Conservation (phyloP, 192 early-diverging fungal species). For the Coemansia sp. region DNA sequence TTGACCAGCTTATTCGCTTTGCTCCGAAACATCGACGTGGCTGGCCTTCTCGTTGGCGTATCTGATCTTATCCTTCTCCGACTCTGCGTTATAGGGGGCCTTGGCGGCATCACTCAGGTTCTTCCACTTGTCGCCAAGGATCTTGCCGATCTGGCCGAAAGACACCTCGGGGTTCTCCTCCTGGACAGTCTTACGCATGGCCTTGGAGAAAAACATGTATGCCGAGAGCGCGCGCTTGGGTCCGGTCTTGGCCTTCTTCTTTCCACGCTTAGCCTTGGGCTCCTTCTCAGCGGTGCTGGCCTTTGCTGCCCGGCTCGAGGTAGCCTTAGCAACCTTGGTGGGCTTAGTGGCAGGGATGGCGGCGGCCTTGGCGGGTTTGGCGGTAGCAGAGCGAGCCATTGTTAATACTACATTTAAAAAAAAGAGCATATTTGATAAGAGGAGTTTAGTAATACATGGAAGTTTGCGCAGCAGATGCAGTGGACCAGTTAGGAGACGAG, state of each 20-base stretch:
- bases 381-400: conserved; percentile 35
- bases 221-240: conserved; percentile 92
- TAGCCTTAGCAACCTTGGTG: conserved; percentile 19
- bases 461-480: conserved; percentile 11
- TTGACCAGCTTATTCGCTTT: conserved; percentile 18
- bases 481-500: neutral
- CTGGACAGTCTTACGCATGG: conserved; percentile 74
- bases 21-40: conserved; percentile 12
- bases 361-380: conserved; percentile 29
- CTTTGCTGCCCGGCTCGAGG: conserved; percentile 14
- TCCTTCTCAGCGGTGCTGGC: conserved; percentile 8
- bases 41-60: conserved; percentile 49
- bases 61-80: conserved; percentile 55
- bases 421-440: neutral
- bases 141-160: conserved; percentile 71
- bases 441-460: neutral
- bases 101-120: conserved; percentile 57
- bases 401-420: conserved; percentile 10
- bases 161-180: conserved; percentile 75
- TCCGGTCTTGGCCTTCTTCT: conserved; percentile 86
- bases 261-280: conserved; percentile 57
- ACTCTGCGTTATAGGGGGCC: conserved; percentile 56
- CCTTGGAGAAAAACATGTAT: conserved; percentile 90
- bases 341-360: conserved; percentile 9
- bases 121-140: conserved; percentile 75